phyloP scores from a whole-genome alignment of 2,329 filamentous ascomycete genomes.

The Aureobasidium sp. region DNA sequence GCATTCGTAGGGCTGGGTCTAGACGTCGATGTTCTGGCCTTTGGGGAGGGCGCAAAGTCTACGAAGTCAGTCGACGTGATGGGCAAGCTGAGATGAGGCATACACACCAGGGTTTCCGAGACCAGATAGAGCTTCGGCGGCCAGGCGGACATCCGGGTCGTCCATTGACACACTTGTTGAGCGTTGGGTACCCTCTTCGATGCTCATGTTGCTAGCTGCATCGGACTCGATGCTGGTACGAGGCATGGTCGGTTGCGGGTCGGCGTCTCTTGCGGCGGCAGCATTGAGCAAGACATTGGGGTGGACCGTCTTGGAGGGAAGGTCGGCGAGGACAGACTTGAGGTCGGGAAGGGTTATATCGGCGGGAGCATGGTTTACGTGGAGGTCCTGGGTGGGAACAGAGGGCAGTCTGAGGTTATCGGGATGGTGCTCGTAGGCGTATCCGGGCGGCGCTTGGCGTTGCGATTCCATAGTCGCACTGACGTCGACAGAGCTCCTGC shows the following conservation, averaged over 20 bases:
- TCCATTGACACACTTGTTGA: conserved; percentile 41
- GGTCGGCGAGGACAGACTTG: conserved; percentile 36
- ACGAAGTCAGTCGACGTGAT: conserved; percentile 15
- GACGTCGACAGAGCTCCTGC: conserved; percentile 11
- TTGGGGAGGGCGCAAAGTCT: conserved; percentile 39
- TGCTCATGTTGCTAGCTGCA: conserved; percentile 37
- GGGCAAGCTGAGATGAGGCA: not conserved
- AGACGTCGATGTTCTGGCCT: conserved; percentile 26
- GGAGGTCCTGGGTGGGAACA: conserved; percentile 33
- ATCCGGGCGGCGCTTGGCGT: conserved; percentile 31
- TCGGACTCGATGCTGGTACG: conserved; percentile 31
- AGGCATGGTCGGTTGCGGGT: conserved; percentile 18
- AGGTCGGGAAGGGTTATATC: conserved; percentile 39
- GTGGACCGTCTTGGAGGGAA: conserved; percentile 20
- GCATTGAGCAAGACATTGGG: conserved; percentile 22
- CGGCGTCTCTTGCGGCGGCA: conserved; percentile 23
- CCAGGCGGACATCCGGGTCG: conserved; percentile 42
- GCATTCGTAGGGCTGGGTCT: conserved; percentile 22
- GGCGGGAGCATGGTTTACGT: conserved; percentile 18
- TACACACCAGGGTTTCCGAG: conserved; percentile 42
- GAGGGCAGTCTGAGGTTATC: conserved; percentile 36
- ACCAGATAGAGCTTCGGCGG: conserved; percentile 45
- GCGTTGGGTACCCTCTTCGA: conserved; percentile 31
- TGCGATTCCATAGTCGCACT: conserved; percentile 25
- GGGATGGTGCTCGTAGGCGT: conserved; percentile 37